Base-by-base conservation (phyloP, 176 grass and related monocot genomes). In the Carex littledalei region DNA sequence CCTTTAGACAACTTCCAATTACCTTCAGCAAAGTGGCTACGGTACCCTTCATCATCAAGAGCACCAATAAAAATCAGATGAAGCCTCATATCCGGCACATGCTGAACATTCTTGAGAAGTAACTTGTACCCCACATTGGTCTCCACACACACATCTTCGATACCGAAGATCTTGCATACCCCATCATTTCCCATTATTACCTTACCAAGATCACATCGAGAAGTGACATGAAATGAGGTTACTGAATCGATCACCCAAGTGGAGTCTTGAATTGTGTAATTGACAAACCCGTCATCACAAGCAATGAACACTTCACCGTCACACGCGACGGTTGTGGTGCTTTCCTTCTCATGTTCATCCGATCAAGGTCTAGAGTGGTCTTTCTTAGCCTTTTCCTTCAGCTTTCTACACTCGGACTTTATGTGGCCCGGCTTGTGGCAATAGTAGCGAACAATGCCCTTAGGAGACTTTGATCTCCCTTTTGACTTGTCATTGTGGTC, bases 121-220 rank as follows among this genome's bases (percentile, higher is more conserved):
- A 85, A 65, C 12, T 12, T 66, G 6, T 6, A 35, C 12, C 20
- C 55, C 0, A 78, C 47, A 61, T 39, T 45, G 3, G 74, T 54
- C 7, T n/a, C n/a, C n/a, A n/a, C n/a, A n/a, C n/a, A 35, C 5
- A 88, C 34, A 52, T 67, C 29, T 34, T 26, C 32, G 10, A 71
- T 85, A 0, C 72, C 31, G 12, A 32, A 1, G 45, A 88, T 66
- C n/a, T 75, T 85, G 68, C 71, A 54, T 1, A 69, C 13, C 9
- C 31, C 54, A 43, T 49, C 37, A 22, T 83, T 86, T 8, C 26
- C 41, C 64, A 89, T 89, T 55, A 67, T 85, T 4, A 81, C 17
- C 5, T 31, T 6, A 1, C 49, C n/a, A 64, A 86, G 70, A 60
- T 81, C 20, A 20, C 15, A 15, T 34, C 54, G 9, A 6, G 54